Evolutionary conservation across 805 yeast species (phyloP).

Genomic region (Sugiyamaella boreocaroliniensis): DNA sequence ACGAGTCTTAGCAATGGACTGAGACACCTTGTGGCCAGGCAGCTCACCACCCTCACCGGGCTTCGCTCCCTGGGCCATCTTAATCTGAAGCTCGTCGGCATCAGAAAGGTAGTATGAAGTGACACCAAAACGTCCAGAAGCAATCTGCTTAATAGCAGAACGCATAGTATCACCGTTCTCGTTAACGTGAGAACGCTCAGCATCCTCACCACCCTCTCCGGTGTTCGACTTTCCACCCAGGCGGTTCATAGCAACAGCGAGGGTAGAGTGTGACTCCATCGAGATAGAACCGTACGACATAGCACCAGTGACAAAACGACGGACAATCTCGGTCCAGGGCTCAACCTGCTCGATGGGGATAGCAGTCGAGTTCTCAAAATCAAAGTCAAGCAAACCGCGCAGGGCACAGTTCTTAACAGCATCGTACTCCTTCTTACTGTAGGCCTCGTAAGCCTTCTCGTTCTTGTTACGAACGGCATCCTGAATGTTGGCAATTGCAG

Average conservation of each 20-base stretch:
- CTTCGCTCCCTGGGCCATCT: conserved; percentile 99
- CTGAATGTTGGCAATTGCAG: conserved; percentile 90
- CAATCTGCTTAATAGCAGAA: conserved; percentile 97
- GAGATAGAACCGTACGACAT: conserved; percentile 99
- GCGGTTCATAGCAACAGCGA: conserved; percentile 98
- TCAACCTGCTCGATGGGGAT: conserved; percentile 97
- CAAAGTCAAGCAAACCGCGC: conserved; percentile 90
- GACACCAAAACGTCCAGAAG: conserved; percentile 97
- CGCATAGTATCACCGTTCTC: conserved; percentile 96
- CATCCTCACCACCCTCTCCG: conserved; percentile 99
- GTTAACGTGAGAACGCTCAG: conserved; percentile 73
- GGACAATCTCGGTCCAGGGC: conserved; percentile 98
- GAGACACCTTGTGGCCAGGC: conserved; percentile 89
- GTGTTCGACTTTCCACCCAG: conserved; percentile 96
- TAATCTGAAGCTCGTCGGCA: conserved; percentile 95
- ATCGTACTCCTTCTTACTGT: conserved; percentile 82
- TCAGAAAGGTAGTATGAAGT: conserved; percentile 90
- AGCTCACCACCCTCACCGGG: conserved; percentile 99
- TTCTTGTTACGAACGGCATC: conserved; percentile 98
- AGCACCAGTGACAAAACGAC: conserved; percentile 98
- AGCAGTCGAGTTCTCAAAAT: conserved; percentile 58
- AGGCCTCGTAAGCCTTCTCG: conserved; percentile 85
- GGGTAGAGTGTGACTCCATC: conserved; percentile 95
- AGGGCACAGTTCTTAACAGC: conserved; percentile 89
- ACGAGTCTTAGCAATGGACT: conserved; percentile 85